Evolutionary conservation across 1,139 yeast genomes (phyloP).

Genomic region (Chernovozyma aurita): DNA sequence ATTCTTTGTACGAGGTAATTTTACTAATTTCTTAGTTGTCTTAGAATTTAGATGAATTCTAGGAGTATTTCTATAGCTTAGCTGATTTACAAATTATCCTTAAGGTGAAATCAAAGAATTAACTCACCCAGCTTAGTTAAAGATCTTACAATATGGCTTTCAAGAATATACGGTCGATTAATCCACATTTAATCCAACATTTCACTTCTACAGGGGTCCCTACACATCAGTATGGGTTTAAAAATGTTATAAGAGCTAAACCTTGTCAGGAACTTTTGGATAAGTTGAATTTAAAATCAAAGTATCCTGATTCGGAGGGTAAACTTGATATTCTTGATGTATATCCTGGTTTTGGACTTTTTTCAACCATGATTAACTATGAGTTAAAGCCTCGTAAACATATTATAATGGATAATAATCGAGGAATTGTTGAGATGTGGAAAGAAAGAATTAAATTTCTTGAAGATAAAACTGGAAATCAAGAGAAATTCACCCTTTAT

Average conservation of each 20-base stretch:
- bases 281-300: conserved; percentile 32
- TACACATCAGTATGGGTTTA: conserved; percentile 17
- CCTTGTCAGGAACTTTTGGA: conserved; percentile 39
- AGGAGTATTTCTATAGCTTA: too few relatives aligned
- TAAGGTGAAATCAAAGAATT: too few relatives aligned
- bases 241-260: conserved; percentile 19
- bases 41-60: too few relatives aligned
- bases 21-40: too few relatives aligned
- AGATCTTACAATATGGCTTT: background rate
- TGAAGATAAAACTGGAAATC: conserved; percentile 17
- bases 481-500: conserved; percentile 27
- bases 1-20: too few relatives aligned
- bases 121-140: too few relatives aligned
- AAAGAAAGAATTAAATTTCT: conserved; percentile 19
- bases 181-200: conserved; percentile 24
- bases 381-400: conserved; percentile 58
- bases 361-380: conserved; percentile 52
- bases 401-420: conserved; percentile 50
- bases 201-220: conserved; percentile 15
- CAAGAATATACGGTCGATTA: conserved; percentile 20
- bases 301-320: conserved; percentile 37
- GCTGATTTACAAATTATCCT: too few relatives aligned
- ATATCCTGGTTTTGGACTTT: conserved; percentile 53
- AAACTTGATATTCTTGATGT: conserved; percentile 60
- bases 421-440: conserved; percentile 32